These are phyloP conservation scores for Penicillium verrucosum DNA, from an alignment of 2,329 filamentous ascomycete species.

Conservation along the genomic window DNA sequence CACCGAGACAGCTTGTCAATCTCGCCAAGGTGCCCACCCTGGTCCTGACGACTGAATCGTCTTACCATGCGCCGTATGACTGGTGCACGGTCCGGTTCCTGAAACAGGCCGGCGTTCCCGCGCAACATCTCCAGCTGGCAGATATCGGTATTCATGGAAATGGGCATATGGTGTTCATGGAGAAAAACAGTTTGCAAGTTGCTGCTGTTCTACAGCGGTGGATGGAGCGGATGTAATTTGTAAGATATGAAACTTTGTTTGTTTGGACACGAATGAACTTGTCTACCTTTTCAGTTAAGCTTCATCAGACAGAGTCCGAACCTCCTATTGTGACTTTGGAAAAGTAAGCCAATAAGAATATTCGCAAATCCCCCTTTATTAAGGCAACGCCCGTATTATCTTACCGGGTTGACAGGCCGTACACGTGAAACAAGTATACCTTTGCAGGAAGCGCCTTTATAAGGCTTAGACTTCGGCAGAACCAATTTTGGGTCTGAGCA, in stretches of 20 bases:
- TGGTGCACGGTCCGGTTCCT: conserved; percentile 53
- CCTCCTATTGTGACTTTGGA: no score
- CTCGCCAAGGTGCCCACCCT: conserved; percentile 49
- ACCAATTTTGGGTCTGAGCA: no score
- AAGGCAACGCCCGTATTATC: no score
- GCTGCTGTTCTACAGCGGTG: conserved; percentile 36
- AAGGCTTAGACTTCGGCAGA: no score
- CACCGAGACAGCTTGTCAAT: conserved; percentile 47
- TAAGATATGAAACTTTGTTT: background rate
- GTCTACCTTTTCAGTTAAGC: no score
- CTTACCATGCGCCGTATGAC: conserved; percentile 53
- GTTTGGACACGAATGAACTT: no score
- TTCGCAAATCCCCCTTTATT: no score
- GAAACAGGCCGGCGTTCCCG: conserved; percentile 49
- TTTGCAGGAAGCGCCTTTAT: no score
- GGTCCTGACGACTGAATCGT: conserved; percentile 52
- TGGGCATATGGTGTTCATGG: conserved; percentile 54
- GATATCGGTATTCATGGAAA: conserved; percentile 50
- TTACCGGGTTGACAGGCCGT: no score
- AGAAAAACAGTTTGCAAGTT: conserved; percentile 48
- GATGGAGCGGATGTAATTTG: conserved; percentile 27
- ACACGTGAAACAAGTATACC: no score
- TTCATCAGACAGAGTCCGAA: no score
- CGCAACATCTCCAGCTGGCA: conserved; percentile 46
- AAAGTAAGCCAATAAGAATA: no score